phyloP scores from a whole-genome alignment of 2,329 filamentous ascomycete species.

The Cryphonectria radicalis region DNA sequence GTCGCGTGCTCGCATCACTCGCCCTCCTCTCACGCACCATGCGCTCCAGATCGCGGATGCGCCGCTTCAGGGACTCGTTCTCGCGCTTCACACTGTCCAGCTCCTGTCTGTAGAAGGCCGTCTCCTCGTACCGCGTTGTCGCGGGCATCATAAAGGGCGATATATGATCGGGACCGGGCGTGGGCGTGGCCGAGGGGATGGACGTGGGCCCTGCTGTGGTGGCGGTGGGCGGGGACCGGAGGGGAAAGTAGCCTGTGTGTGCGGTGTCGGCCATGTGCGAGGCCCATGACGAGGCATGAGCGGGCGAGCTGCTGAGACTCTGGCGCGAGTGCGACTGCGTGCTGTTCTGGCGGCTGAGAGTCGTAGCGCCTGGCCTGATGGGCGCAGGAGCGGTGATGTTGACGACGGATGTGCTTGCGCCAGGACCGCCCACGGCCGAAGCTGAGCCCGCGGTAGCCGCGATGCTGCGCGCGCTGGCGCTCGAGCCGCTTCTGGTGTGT shows the following conservation, averaged over 20 bases:
- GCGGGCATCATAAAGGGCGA: slow-evolving; percentile 60
- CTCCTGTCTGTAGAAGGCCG: slow-evolving; percentile 62
- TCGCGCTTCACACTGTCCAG: slow-evolving; percentile 65
- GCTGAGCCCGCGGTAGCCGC: slow-evolving; percentile 47
- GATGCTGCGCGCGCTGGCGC: slow-evolving; percentile 58
- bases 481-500: slow-evolving; percentile 63
- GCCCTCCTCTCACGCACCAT: slow-evolving; percentile 53
- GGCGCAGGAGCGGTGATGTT: slow-evolving; percentile 52
- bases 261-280: slow-evolving; percentile 48
- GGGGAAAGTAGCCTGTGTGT: slow-evolving; percentile 40
- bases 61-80: slow-evolving; percentile 64
- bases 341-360: slow-evolving; percentile 60
- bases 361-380: slow-evolving; percentile 44
- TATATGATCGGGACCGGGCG: slow-evolving; percentile 43
- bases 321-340: slow-evolving; percentile 51
- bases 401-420: slow-evolving; percentile 42
- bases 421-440: slow-evolving; percentile 37
- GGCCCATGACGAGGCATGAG: slow-evolving; percentile 49
- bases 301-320: slow-evolving; percentile 55
- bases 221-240: slow-evolving; percentile 31
- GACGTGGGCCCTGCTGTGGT: slow-evolving; percentile 38
- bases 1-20: slow-evolving; percentile 49
- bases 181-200: slow-evolving; percentile 48
- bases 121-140: slow-evolving; percentile 66
- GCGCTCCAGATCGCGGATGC: slow-evolving; percentile 65